A percentile compares a stretch with the other conserved stretches of the same genome.
These are phyloP conservation scores for Perkinsus olseni DNA, from an alignment of 169 alveolate species.

Conservation along the genomic window DNA sequence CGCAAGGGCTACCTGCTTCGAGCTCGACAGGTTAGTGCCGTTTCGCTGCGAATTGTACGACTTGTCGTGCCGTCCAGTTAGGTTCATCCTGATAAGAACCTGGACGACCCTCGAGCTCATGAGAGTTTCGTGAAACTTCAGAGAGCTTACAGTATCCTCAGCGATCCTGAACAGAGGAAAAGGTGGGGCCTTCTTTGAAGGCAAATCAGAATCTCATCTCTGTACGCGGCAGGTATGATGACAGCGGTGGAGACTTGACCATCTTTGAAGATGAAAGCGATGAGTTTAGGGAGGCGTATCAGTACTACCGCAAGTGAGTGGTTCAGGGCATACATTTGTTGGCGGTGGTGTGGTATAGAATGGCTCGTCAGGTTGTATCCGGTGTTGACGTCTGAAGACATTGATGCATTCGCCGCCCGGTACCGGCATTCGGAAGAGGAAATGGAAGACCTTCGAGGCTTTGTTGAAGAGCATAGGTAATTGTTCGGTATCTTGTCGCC, in stretches of 20 bases:
- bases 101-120: not conserved
- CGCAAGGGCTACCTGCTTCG: not conserved
- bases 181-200: not conserved
- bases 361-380: not conserved
- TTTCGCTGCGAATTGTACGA: not conserved
- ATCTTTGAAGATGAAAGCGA: not conserved
- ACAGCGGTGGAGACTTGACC: not conserved
- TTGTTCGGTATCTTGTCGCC: not conserved
- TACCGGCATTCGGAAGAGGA: not conserved
- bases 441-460: not conserved
- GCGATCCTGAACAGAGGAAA: not conserved
- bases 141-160: not conserved
- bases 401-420: not conserved
- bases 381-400: not conserved
- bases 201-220: not conserved
- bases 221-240: not conserved
- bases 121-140: not conserved
- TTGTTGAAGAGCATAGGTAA: not conserved
- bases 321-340: no score
- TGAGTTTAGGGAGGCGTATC: not conserved
- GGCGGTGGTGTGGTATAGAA: not conserved
- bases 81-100: not conserved
- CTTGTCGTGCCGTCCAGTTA: not conserved
- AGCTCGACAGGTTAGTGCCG: not conserved
- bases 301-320: not conserved